Conservation (phyloP, 192 early-diverging fungal genomes). For the Coemansia pectinata region DNA sequence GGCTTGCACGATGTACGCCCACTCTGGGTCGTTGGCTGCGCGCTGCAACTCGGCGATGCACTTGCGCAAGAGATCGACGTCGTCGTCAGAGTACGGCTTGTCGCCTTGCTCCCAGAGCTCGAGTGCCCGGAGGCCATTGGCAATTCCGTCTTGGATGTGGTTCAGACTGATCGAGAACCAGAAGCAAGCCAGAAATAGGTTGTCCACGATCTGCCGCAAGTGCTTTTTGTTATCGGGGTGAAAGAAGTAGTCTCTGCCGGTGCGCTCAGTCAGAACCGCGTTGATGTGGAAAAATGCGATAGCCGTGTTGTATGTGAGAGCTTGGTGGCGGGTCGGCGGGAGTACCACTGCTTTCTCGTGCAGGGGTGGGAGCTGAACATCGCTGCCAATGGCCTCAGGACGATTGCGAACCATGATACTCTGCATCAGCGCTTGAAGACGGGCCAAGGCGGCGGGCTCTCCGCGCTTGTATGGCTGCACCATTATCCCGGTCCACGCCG, state of each 20-base stretch:
- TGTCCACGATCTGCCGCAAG: conserved; percentile 61
- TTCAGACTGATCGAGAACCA: conserved; percentile 61
- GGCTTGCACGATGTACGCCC: conserved; percentile 24
- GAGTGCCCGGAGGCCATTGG: conserved; percentile 33
- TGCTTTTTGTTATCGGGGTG: conserved; percentile 61
- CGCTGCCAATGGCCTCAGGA: conserved; percentile 55
- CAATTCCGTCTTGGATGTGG: conserved; percentile 39
- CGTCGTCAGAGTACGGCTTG: conserved; percentile 33
- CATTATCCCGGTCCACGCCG: conserved; percentile 56
- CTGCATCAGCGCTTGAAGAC: conserved; percentile 62
- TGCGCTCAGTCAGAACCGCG: conserved; percentile 62
- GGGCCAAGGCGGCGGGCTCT: conserved; percentile 46
- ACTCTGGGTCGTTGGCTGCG: conserved; percentile 26
- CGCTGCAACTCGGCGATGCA: conserved; percentile 30
- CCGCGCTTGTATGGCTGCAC: conserved; percentile 59
- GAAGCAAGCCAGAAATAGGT: conserved; percentile 64
- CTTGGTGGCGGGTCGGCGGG: conserved; percentile 34
- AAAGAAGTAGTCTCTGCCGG: conserved; percentile 74
- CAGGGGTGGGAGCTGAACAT: conserved; percentile 68
- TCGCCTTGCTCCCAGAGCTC: conserved; percentile 39
- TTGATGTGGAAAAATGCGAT: conserved; percentile 72
- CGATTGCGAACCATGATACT: conserved; percentile 75
- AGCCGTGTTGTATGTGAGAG: conserved; percentile 45
- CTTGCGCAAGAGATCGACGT: conserved; percentile 24
- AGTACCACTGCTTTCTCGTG: conserved; percentile 41